Evolutionary conservation across 345 rosid species (phyloP).

Genomic region (Arabis alpina): DNA sequence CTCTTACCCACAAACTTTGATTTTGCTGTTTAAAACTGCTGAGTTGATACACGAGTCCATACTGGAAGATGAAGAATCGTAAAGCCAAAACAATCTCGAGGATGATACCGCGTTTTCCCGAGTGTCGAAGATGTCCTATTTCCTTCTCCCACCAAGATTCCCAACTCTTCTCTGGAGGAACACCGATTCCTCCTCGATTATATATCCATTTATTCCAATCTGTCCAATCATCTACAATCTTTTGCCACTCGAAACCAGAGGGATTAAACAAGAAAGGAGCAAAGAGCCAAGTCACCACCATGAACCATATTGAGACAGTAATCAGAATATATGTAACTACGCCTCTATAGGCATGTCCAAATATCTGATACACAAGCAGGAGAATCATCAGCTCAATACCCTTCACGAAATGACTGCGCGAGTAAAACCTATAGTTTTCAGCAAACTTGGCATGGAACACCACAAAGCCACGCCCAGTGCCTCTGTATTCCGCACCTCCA

Average conservation of each 20-base stretch:
- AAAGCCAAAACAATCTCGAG: constrained; percentile 57
- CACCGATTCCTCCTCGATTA: constrained; percentile 64
- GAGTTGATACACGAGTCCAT: constrained; percentile 70
- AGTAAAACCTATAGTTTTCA: constrained; percentile 71
- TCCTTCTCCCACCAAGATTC: constrained; percentile 84
- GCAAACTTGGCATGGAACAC: constrained; percentile 90
- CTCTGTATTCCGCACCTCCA: constrained; percentile 87
- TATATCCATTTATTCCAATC: constrained; percentile 72
- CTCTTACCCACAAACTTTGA: constrained; percentile 57
- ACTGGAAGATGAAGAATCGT: constrained; percentile 68
- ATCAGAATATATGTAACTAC: constrained; percentile 56
- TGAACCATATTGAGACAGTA: constrained; percentile 63
- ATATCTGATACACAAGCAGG: constrained; percentile 60
- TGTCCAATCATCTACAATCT: constrained; percentile 73
- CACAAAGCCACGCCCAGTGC: constrained; percentile 97
- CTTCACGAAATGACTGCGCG: constrained; percentile 75
- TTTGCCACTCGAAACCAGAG: constrained; percentile 76
- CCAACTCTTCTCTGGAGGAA: constrained; percentile 68
- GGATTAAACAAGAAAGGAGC: constrained; percentile 74
- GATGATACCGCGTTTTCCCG: constrained; percentile 56
- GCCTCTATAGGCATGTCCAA: constrained; percentile 52
- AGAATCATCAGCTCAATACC: constrained; percentile 69
- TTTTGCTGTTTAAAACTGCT: constrained; percentile 42
- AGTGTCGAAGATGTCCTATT: constrained; percentile 58
- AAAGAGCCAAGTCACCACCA: constrained; percentile 72